Conservation (phyloP, 2,329 filamentous ascomycete genomes). For the Colletotrichum spaethianum region DNA sequence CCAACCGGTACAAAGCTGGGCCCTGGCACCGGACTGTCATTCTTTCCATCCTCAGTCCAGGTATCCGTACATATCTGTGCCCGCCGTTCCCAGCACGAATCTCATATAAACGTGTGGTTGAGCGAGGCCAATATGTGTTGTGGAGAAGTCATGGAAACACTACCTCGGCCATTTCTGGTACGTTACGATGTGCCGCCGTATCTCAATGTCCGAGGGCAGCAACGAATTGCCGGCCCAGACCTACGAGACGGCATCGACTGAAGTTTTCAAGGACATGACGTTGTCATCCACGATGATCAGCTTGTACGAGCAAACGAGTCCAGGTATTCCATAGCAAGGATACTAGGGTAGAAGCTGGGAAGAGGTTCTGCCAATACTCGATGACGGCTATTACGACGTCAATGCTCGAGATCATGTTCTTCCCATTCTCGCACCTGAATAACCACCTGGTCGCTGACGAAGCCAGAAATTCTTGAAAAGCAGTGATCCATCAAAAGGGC, state of each 20-base stretch:
- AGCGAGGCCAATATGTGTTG: constrained; percentile 47
- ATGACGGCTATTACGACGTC: constrained; percentile 53
- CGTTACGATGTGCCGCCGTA: constrained; percentile 53
- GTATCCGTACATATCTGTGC: constrained; percentile 54
- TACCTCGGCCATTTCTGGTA: constrained; percentile 52
- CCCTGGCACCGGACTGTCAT: constrained; percentile 58
- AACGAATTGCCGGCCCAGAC: constrained; percentile 47
- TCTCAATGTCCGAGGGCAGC: constrained; percentile 54
- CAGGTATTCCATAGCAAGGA: constrained; percentile 60
- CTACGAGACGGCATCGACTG: constrained; percentile 55
- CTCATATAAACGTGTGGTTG: constrained; percentile 52
- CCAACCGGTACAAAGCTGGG: constrained; percentile 52
- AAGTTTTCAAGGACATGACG: constrained; percentile 57
- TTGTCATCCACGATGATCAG: constrained; percentile 52
- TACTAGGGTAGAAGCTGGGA: constrained; percentile 56
- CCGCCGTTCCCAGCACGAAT: constrained; percentile 60
- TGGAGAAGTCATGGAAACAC: constrained; percentile 47
- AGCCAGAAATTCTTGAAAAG: constrained; percentile 37
- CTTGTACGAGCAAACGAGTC: constrained; percentile 59
- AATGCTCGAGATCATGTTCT: constrained; percentile 5
- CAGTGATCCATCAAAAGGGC: constrained; percentile 41
- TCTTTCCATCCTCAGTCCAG: constrained; percentile 57
- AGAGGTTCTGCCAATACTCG: constrained; percentile 54
- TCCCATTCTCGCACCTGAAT: not conserved
- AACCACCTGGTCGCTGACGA: not conserved